These are phyloP conservation scores for Colletotrichum plurivorum DNA, from an alignment of 2,329 filamentous ascomycete genomes.

Conservation along the genomic window DNA sequence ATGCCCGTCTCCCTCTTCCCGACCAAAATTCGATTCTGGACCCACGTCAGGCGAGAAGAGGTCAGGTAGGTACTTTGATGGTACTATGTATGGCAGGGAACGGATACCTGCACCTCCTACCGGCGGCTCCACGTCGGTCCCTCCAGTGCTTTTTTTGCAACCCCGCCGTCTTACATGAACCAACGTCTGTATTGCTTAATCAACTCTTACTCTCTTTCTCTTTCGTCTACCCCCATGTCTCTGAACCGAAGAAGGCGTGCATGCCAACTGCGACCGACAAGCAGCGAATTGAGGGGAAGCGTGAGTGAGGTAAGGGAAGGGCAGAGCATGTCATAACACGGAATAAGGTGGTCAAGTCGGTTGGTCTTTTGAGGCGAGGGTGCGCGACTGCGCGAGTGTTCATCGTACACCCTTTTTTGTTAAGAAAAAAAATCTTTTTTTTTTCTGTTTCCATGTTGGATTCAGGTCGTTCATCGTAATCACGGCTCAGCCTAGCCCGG, in stretches of 20 bases:
- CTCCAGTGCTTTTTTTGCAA: slow-evolving; percentile 2
- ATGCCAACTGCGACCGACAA: not conserved
- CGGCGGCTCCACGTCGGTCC: slow-evolving; percentile 13
- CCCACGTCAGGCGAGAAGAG: not conserved
- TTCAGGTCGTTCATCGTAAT: slow-evolving; percentile 29
- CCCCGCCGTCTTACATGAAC: slow-evolving; percentile 29
- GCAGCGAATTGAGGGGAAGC: not conserved
- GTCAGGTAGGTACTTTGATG: too few species aligned
- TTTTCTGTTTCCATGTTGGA: slow-evolving; percentile 1
- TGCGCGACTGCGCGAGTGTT: not conserved
- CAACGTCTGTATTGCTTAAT: slow-evolving; percentile 15
- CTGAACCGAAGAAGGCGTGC: not conserved
- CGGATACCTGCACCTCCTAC: slow-evolving; percentile 14
- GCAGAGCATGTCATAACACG: not conserved
- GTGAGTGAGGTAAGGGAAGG: not conserved
- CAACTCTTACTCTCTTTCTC: slow-evolving; percentile 7
- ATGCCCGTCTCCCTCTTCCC: not conserved
- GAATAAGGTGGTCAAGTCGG: not conserved
- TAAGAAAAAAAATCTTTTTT: not conserved
- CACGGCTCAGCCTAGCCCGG: slow-evolving; percentile 23
- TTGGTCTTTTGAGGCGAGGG: not conserved
- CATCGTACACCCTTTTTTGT: not conserved
- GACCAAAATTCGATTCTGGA: not conserved
- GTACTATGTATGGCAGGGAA: not conserved
- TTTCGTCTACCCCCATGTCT: slow-evolving; percentile 1